Base-by-base conservation (phyloP, 352 stramenopile genomes). In the Globisporangium apiculatum region DNA sequence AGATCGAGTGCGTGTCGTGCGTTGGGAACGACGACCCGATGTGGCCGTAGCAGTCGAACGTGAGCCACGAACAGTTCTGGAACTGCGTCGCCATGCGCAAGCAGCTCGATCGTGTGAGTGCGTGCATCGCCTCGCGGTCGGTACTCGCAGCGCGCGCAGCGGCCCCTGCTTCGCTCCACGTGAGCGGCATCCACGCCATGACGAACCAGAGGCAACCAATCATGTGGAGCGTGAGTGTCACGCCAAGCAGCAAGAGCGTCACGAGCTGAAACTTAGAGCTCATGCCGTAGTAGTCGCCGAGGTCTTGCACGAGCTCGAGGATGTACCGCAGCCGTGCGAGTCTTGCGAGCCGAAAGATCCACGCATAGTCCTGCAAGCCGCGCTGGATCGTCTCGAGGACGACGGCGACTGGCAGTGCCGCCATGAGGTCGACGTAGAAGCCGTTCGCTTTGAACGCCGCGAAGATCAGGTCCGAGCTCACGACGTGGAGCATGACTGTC, bases 1-100 rank as follows among this genome's bases (percentile, higher is more conserved):
- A 91, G 31, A 58, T 55, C 0, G 75, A 86, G 0, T 17, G 15
- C 0, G 47, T 6, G 12, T 84, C 62, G 47, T 88, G 62, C 42
- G 71, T 63, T 5, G 81, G 81, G 41, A 89, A 87, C 7, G 41
- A 43, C 5, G 61, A 59, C 0, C 73, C 75, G 17, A 91, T 68
- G 46, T 91, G 67, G 0, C 76, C 68, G 15, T 91, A 91, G 51
- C 78, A 91, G 52, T 91, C 78, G 42, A 76, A 91, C 1, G 53
- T 72, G 38, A 89, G 69, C 80, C 80, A 91, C 1, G 80, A 87
- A 24, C 80, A 89, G 45, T 87, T 89, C n/a, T 73, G 64, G 42
- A 81, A 76, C 0, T 62, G 11, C 2, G 70, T 85, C 0, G 81
- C 75, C 46, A 82, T 73, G 45, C 69, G 48, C 36, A 91, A 66